Percentiles rank a stretch among this genome's conserved stretches.
phyloP scores from a whole-genome alignment of 768 basidiomycete species.

The Kwoniella sp. region DNA sequence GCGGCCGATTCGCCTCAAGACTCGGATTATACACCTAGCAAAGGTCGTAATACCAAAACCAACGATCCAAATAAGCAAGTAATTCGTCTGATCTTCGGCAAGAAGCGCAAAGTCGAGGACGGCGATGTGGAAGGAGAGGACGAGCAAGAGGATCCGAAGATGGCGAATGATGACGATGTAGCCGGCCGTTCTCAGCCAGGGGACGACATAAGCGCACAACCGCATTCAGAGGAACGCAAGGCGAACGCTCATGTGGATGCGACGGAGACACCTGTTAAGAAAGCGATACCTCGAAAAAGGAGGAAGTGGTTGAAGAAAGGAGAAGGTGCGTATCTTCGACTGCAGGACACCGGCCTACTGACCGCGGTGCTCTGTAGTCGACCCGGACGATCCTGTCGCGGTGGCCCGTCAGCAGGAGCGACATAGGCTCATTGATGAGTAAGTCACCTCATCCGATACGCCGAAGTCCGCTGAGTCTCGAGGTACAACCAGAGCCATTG shows the following conservation, averaged over 20 bases:
- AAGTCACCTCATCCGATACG: neutral
- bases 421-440: slow-evolving; percentile 41
- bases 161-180: neutral
- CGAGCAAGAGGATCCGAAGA: neutral
- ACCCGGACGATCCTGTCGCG: slow-evolving; percentile 38
- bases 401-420: slow-evolving; percentile 31
- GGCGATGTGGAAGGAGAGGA: neutral
- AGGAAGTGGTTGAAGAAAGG: slow-evolving; percentile 32
- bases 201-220: neutral
- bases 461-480: neutral
- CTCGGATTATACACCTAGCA: neutral
- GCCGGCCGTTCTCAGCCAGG: no score
- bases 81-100: slow-evolving; percentile 9
- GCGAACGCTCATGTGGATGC: neutral
- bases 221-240: neutral
- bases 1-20: neutral
- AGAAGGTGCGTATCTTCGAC: slow-evolving; percentile 21
- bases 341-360: neutral
- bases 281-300: slow-evolving; percentile 28
- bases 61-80: slow-evolving; percentile 4
- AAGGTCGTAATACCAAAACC: neutral
- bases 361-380: slow-evolving; percentile 18
- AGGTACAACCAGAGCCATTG: slow-evolving; percentile 27
- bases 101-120: slow-evolving; percentile 13
- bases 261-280: neutral